Evolutionary conservation across 306 rosid species (phyloP).

Genomic region (Gastrolobium bilobum): DNA sequence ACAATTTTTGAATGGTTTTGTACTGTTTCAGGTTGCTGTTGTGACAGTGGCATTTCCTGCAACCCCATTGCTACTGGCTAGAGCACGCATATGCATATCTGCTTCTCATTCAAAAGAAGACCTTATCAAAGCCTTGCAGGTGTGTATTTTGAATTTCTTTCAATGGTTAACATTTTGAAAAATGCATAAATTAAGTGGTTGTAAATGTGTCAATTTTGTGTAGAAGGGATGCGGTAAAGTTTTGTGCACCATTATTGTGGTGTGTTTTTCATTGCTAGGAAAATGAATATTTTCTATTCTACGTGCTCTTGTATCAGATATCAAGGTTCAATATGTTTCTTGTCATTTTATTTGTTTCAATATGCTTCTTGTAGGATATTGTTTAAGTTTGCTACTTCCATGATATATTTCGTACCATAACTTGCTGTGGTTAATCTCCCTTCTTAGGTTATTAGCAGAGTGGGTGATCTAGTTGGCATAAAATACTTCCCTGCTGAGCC

Average conservation of each 20-base stretch:
- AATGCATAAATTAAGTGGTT: constrained; percentile 23
- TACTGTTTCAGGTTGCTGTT: constrained; percentile 74
- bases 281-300: constrained; percentile 5
- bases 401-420: neutral
- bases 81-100: constrained; percentile 95
- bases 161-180: neutral
- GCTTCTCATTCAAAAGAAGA: constrained; percentile 94
- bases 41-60: constrained; percentile 97
- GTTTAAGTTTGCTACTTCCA: constrained; percentile 5
- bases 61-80: constrained; percentile 84
- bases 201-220: constrained; percentile 12
- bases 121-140: constrained; percentile 83
- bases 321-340: neutral
- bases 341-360: neutral
- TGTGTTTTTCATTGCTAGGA: constrained; percentile 25
- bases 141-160: constrained; percentile 44
- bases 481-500: constrained; percentile 91
- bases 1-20: constrained; percentile 20
- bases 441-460: constrained; percentile 76
- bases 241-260: constrained; percentile 11
- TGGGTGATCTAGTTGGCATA: constrained; percentile 87
- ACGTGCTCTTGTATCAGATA: neutral
- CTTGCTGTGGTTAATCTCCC: constrained; percentile 18
- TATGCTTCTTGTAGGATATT: constrained; percentile 36
- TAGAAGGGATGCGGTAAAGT: neutral